phyloP scores from a whole-genome alignment of 2,329 filamentous ascomycete genomes.

The Anthostomella pinea region DNA sequence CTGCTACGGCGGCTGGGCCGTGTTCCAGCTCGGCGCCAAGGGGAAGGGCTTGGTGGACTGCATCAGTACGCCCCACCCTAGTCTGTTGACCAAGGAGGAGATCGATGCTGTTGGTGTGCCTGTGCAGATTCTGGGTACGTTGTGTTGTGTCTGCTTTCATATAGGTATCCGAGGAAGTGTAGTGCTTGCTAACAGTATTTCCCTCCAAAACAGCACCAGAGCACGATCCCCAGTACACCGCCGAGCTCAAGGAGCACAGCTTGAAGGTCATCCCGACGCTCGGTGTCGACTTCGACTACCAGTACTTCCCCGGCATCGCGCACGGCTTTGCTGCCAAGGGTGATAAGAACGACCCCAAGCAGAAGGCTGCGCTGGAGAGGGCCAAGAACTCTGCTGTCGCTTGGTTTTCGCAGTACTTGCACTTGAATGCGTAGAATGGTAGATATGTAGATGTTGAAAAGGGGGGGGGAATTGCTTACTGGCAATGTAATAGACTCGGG shows the following conservation, averaged over 20 bases:
- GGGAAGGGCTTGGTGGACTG: background rate
- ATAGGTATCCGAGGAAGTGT: too few relatives aligned
- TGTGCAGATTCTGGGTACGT: background rate
- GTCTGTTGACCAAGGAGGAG: background rate
- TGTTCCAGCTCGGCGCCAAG: background rate
- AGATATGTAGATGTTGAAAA: too few relatives aligned
- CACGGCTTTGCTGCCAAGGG: background rate
- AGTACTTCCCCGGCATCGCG: background rate
- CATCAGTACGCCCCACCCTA: background rate
- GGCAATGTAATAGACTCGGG: too few relatives aligned
- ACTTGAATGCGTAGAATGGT: too few relatives aligned
- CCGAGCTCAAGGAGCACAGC: background rate
- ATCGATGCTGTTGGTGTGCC: background rate
- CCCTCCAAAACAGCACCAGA: too few relatives aligned
- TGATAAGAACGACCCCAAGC: background rate
- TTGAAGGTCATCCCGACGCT: background rate
- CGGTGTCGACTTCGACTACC: background rate
- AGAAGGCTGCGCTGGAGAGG: background rate
- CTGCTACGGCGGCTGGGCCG: background rate
- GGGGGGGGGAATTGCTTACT: too few relatives aligned
- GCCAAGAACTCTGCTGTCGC: background rate
- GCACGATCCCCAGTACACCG: background rate
- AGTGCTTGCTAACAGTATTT: too few relatives aligned
- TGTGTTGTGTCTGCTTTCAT: too few relatives aligned
- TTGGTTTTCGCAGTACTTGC: background rate